Percentiles rank a stretch among this genome's conserved stretches.
Evolutionary conservation across 495 filamentous ascomycete species (phyloP).

Genomic region (Parmelia sp.): DNA sequence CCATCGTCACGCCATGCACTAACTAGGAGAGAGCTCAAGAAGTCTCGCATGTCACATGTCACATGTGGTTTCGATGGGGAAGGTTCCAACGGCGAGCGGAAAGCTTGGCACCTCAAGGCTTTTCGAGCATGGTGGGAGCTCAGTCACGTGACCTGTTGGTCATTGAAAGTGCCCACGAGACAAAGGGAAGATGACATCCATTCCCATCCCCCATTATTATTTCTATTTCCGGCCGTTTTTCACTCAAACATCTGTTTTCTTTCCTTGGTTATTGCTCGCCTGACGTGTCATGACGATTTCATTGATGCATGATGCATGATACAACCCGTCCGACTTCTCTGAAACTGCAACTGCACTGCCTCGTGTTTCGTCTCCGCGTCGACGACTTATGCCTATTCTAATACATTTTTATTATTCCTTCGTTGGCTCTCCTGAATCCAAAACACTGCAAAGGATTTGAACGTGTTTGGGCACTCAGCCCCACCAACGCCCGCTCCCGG

Average conservation of each 20-base stretch:
- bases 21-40: background rate
- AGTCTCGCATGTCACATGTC: background rate
- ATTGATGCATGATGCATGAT: background rate
- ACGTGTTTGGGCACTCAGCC: background rate
- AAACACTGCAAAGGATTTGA: constrained; percentile 6
- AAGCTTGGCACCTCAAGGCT: background rate
- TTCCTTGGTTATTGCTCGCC: background rate
- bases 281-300: background rate
- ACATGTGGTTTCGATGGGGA: background rate
- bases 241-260: background rate
- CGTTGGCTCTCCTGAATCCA: constrained; percentile 12
- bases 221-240: constrained; percentile 1
- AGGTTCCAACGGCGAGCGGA: background rate
- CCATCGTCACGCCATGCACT: background rate
- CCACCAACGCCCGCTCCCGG: background rate
- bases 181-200: background rate
- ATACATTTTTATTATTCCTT: constrained; percentile 18
- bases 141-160: too few species aligned
- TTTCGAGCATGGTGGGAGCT: too few species aligned
- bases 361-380: constrained; percentile 2
- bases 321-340: background rate
- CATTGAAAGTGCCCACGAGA: background rate
- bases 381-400: constrained; percentile 11
- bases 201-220: background rate
- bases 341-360: constrained; percentile 23